Evolutionary conservation across 2,329 filamentous ascomycete genomes (phyloP), one percentile per base, ranked within the genome.

Genomic region (Fusarium sp.): DNA sequence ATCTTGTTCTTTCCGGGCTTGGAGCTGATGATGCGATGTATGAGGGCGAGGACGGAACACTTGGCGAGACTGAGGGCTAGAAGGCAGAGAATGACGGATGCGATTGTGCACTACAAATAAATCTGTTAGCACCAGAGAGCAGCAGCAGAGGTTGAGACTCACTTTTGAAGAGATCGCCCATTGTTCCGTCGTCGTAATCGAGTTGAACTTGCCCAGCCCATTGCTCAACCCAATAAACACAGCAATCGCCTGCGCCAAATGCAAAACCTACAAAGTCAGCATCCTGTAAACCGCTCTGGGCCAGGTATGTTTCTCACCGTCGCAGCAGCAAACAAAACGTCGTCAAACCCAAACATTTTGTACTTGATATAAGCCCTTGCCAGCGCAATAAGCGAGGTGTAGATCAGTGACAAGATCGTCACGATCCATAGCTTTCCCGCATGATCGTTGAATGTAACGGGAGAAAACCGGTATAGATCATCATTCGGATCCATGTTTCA

Each of bases 401-500:
- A 76, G 62, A 76, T 75, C 42, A 76, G 62, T 11, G 74, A 73
- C 47, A 77, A 31, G 22, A 75, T 74, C 1, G 74, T 72, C 20
- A 77, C 44, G 51, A 76, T 76, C 74, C 74, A 76, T 33, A 76
- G 31, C 45, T 74, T 61, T 7, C 74, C 74, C 0, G 74, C 74
- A 66, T 77, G 74, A 15, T 76, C 74, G 35, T 69, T 61, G 31
- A 45, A 45, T 8, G 72, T 45, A 38, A 76, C 57, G 17, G 74
- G 72, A 3, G 74, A 72, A 36, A 76, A 69, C 11, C 63, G 60
- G 41, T 49, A 35, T 15, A 48, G 56, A 6, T n/a, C 45, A 15
- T 72, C 59, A 12, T 24, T 60, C 20, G 59, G 7, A 48, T 52
- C 49, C 74, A 76, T 76, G 36, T 36, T n/a, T 33, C 12, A 38